These are phyloP conservation scores for Exophiala spinifera DNA, from an alignment of 2,329 filamentous ascomycete genomes.

Conservation along the genomic window DNA sequence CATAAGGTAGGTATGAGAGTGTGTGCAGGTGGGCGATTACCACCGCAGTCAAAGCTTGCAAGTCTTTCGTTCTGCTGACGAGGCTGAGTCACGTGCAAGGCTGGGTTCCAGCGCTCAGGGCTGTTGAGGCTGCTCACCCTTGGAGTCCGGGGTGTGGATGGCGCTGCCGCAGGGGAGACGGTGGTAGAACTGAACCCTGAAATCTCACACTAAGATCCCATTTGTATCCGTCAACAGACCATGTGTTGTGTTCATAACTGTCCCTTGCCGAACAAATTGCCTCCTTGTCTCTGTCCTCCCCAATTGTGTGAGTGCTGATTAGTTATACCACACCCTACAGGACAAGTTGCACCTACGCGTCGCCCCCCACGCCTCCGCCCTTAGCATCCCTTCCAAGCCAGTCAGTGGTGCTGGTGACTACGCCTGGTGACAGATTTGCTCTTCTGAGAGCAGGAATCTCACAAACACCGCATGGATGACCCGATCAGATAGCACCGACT, in stretches of 20 bases:
- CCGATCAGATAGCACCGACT: slow-evolving; percentile 28
- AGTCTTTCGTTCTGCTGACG: no score
- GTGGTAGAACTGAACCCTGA: no score
- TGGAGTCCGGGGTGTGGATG: background rate
- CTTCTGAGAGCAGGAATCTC: background rate
- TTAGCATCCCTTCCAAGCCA: background rate
- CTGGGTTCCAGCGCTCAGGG: no score
- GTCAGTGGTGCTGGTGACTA: background rate
- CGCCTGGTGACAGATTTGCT: background rate
- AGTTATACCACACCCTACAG: background rate
- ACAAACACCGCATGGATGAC: slow-evolving; percentile 34
- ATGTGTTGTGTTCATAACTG: no score
- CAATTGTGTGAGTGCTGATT: background rate
- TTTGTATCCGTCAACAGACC: no score
- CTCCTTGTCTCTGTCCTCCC: background rate
- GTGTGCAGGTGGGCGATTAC: no score
- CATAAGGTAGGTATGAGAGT: no score
- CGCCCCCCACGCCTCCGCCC: background rate
- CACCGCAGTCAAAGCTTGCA: no score
- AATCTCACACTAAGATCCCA: no score
- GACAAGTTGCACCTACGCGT: background rate
- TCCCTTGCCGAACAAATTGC: no score
- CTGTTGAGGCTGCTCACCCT: background rate
- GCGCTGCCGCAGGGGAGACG: no score
- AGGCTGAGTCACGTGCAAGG: background rate